Evolutionary conservation across 106 monocot species (phyloP).

Genomic region (Agapanthus africanus): DNA sequence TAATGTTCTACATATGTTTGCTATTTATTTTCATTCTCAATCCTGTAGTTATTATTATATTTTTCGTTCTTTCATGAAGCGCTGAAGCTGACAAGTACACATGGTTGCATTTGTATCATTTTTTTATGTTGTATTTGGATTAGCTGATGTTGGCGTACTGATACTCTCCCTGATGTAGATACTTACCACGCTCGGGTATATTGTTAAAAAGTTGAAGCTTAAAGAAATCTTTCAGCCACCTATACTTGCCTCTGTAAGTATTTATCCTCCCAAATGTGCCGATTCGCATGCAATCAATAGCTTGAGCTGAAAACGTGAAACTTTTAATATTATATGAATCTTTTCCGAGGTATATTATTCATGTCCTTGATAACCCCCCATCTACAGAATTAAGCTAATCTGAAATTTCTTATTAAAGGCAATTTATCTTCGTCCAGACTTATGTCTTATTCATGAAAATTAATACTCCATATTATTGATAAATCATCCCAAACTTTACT

Average conservation of each 20-base stretch:
- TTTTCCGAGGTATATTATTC: not conserved
- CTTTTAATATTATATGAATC: not conserved
- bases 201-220: constrained; percentile 57
- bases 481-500: not conserved
- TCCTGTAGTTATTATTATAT: too few relatives aligned
- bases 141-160: not conserved
- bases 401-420: too few relatives aligned
- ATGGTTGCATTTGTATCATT: not conserved
- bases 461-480: not conserved
- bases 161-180: constrained; percentile 32
- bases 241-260: constrained; percentile 86
- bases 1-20: too few relatives aligned
- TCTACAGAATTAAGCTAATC: too few relatives aligned
- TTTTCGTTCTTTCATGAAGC: not conserved
- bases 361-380: not conserved
- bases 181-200: constrained; percentile 15
- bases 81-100: not conserved
- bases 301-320: not conserved
- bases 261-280: not conserved
- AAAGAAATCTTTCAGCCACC: constrained; percentile 84
- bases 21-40: too few relatives aligned
- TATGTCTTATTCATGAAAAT: not conserved
- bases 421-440: too few relatives aligned
- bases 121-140: not conserved
- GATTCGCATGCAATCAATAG: not conserved